These are phyloP conservation scores for Mariannaea sp. DNA, from an alignment of 2,329 filamentous ascomycete genomes.

Conservation along the genomic window DNA sequence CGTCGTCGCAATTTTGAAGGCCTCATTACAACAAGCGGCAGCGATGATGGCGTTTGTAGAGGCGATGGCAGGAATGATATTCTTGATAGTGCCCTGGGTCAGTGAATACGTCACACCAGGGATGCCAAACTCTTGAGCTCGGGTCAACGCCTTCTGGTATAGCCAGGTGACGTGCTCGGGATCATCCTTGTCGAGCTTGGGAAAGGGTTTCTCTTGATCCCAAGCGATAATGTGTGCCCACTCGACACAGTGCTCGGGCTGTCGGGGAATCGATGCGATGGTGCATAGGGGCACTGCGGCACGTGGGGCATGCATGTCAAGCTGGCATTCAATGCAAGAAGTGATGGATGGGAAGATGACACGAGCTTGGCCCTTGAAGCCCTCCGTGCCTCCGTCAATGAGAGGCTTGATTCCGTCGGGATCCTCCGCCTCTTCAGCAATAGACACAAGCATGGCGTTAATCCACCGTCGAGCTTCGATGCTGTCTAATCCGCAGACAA, in stretches of 20 bases:
- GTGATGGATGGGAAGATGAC: conserved; percentile 92
- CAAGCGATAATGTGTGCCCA: conserved; percentile 99
- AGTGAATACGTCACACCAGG: conserved; percentile 91
- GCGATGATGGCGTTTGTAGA: conserved; percentile 97
- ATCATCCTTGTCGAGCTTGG: conserved; percentile 90
- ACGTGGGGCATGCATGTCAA: conserved; percentile 97
- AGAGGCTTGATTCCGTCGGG: conserved; percentile 89
- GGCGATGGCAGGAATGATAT: conserved; percentile 98
- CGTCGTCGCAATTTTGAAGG: conserved; percentile 87
- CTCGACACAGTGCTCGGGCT: conserved; percentile 97
- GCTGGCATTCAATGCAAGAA: conserved; percentile 96
- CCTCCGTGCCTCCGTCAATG: conserved; percentile 96
- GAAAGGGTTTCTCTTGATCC: conserved; percentile 84
- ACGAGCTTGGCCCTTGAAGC: conserved; percentile 95
- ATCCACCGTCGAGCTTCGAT: conserved; percentile 99
- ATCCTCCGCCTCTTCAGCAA: conserved; percentile 79
- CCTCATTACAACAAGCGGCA: conserved; percentile 94
- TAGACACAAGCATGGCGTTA: conserved; percentile 87
- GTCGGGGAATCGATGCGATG: conserved; percentile 91
- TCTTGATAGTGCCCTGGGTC: conserved; percentile 97
- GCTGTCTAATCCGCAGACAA: conserved; percentile 94
- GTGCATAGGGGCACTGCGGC: conserved; percentile 97
- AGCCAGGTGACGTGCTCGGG: conserved; percentile 98
- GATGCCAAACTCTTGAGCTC: conserved; percentile 89
- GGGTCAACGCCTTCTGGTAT: conserved; percentile 79